Evolutionary conservation across 306 rosid species (phyloP), one percentile per base, ranked within the genome.

Genomic region (Morella rubra): DNA sequence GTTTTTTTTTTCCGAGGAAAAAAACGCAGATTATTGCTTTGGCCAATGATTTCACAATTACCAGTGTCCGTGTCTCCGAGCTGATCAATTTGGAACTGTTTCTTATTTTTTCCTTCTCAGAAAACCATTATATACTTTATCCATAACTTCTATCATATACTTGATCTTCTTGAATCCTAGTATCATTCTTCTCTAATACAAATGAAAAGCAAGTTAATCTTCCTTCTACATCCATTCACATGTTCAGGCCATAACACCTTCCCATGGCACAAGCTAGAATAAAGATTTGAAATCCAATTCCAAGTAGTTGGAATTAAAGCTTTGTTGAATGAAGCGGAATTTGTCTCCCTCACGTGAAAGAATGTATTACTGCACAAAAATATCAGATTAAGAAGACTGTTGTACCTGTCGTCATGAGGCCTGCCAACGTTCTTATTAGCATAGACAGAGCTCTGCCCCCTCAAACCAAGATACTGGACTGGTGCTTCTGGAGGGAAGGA

Each of bases 331-430:
- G 22, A 47, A 46, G 15, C 50, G 53, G 59, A 52, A 70, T 49
- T 66, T 56, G 69, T 41, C 46, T 58, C 78, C 56, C 60, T 32
- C 66, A 75, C 60, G 47, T 72, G 44, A 72, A 81, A 40, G 47
- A 75, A 74, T 52, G 59, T 19, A 44, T 72, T 42, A 61, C 65
- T 77, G 73, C 53, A 61, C 27, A 4, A 1, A 70, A 73, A n/a
- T 19, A 80, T 78, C 62, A 72, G 2, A 51, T 19, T 12, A 53
- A 76, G 65, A 70, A 44, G 64, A 77, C 22, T 78, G 44, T 50
- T 20, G 67, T 81, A 93, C 98, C 98, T 93, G 83, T 91, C 91
- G 16, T 88, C 95, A n/a, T n/a, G 71, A 16, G 84, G 27, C 49
- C 86, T 65, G 53, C 81, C 78, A 66, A 77, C 54, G 55, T 74